Evolutionary conservation across 306 rosid genomes (phyloP), one percentile per base, ranked within the genome.

Genomic region (Begonia fuchsioides): DNA sequence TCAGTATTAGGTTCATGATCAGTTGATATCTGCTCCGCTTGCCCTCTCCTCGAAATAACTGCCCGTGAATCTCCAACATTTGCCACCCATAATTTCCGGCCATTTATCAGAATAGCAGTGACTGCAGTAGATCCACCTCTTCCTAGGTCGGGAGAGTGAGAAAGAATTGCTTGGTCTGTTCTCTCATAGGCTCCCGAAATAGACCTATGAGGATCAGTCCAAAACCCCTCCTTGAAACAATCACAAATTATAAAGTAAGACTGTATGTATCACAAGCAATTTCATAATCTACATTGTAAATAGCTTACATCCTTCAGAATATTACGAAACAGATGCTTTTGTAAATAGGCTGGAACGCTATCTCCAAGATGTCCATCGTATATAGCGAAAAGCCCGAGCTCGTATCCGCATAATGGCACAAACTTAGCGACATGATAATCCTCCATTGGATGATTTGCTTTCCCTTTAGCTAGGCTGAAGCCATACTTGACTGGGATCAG

Each of bases 1-100:
- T 82, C 96, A 19, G 92, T 75, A 67, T 87, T 82, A 32, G 92
- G 94, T 61, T 87, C 94, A 10, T 82, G 96, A 68, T 87, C 96
- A 56, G 39, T 38, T 12, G 59, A 62, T 84, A 79, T 75, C 64
- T 77, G 96, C 39, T 47, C 47, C 26, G 88, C 96, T 53, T 38
- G 65, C 64, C 90, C 90, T 64, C 47, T 56, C 63, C 44, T 72
- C 9, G 84, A 80, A 66, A 80, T 60, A 72, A 80, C 90, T n/a
- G 84, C 90, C 12, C 90, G 74, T n/a, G 90, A 80, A 63, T 80
- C 90, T 60, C 90, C 90, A 58, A 80, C 84, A 52, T 80, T 80
- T 20, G 84, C 90, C 64, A 73, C 50, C 81, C 79, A 76, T 63
- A 80, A 47, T 54, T 80, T 65, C 69, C 35, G 79, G 39, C 79